phyloP scores from a whole-genome alignment of 805 yeast species.

The Ogataea philodendri region DNA sequence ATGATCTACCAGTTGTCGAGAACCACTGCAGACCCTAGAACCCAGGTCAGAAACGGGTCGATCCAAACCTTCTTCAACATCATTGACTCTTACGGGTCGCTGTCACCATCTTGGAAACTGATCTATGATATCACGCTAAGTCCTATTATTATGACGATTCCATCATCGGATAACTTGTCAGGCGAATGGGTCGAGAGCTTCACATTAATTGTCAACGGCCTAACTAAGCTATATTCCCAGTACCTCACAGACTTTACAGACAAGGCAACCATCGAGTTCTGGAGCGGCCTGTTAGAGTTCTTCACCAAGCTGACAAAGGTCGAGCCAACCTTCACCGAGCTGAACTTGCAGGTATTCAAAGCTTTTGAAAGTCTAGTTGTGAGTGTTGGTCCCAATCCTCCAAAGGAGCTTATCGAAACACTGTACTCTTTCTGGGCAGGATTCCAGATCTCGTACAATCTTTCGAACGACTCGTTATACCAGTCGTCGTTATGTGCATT shows the following conservation, averaged over 20 bases:
- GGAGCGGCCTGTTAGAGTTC: slow-evolving; percentile 57
- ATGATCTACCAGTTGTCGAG: slow-evolving; percentile 59
- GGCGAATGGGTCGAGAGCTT: slow-evolving; percentile 60
- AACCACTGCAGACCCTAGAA: slow-evolving; percentile 61
- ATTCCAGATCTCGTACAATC: slow-evolving; percentile 44
- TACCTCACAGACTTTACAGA: slow-evolving; percentile 42
- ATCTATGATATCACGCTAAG: slow-evolving; percentile 63
- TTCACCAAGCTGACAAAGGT: slow-evolving; percentile 40
- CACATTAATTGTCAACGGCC: slow-evolving; percentile 59
- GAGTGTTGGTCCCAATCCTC: slow-evolving; percentile 28
- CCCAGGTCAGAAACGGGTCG: slow-evolving; percentile 87
- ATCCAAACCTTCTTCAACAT: slow-evolving; percentile 85
- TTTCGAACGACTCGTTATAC: slow-evolving; percentile 39
- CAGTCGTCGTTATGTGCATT: slow-evolving; percentile 61
- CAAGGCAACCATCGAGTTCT: slow-evolving; percentile 35
- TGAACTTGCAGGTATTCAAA: slow-evolving; percentile 56
- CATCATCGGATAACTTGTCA: slow-evolving; percentile 14
- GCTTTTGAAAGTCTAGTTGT: slow-evolving; percentile 48
- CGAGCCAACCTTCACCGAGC: slow-evolving; percentile 43
- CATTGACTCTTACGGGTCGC: slow-evolving; percentile 64
- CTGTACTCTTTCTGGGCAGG: slow-evolving; percentile 52
- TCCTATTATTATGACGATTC: slow-evolving; percentile 39
- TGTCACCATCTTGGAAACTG: slow-evolving; percentile 64
- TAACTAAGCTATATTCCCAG: slow-evolving; percentile 58
- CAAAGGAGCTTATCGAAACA: slow-evolving; percentile 35